These are phyloP conservation scores for Cystobasidiaceae sp. DNA, from an alignment of 1,284 basidiomycete species.

Conservation along the genomic window DNA sequence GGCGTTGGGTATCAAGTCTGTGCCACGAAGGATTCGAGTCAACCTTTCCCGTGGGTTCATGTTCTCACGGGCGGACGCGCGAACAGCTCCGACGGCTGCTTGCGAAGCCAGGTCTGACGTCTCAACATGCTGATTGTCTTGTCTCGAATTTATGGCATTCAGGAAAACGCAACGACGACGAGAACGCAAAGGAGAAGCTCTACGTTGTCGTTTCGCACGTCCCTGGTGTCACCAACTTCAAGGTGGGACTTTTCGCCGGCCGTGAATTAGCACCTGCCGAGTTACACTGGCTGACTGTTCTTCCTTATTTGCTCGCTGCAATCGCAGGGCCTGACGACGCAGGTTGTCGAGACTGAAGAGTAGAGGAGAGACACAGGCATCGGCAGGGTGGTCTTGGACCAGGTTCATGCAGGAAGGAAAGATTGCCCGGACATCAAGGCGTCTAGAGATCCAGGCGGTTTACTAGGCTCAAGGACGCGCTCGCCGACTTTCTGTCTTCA, in stretches of 20 bases:
- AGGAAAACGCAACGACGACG: slow-evolving; percentile 89
- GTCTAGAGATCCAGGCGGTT: too few species aligned
- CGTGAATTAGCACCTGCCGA: not conserved
- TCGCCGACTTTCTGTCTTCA: too few species aligned
- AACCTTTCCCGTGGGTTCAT: slow-evolving; percentile 76
- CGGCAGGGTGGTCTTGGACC: too few species aligned
- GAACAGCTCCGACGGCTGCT: slow-evolving; percentile 13
- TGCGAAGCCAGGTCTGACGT: not conserved
- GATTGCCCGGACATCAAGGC: too few species aligned
- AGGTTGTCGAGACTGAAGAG: slow-evolving; percentile 60
- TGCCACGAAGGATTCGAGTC: slow-evolving; percentile 81
- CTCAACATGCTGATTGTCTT: not conserved
- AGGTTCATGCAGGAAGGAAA: too few species aligned
- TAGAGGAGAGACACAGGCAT: too few species aligned
- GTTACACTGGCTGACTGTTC: slow-evolving; percentile 7
- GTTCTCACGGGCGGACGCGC: slow-evolving; percentile 23
- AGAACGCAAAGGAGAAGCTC: slow-evolving; percentile 94
- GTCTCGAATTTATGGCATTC: too few species aligned
- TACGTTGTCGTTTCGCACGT: slow-evolving; percentile 84
- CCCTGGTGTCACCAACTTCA: slow-evolving; percentile 62
- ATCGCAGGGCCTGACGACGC: slow-evolving; percentile 70
- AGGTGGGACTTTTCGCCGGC: slow-evolving; percentile 51
- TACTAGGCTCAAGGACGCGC: too few species aligned
- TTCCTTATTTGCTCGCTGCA: not conserved
- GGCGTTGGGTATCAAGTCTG: slow-evolving; percentile 81